Base-by-base conservation (phyloP, 2,329 filamentous ascomycete genomes). In the Xylaria sp. region DNA sequence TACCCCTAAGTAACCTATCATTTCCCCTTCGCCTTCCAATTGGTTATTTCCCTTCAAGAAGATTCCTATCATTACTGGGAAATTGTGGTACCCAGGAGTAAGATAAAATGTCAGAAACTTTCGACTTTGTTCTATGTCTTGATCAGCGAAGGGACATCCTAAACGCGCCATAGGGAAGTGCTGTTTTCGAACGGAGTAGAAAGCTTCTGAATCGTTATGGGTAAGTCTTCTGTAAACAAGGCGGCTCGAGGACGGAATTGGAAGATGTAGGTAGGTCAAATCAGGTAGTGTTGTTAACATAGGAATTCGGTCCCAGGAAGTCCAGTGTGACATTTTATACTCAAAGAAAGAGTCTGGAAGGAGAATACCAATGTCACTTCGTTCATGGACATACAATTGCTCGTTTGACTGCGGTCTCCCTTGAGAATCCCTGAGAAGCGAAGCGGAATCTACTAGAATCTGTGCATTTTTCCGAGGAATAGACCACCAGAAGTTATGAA, bases 401-500 rank as follows among this genome's bases (percentile, higher is more conserved):
- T 51, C 49, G 6, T 13, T 11, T n/a, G 29, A 5, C 4, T 33
- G 49, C 3, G 29, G 7, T 33, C 10, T 33, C 2, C 27, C 29
- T 13, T 33, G 49, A 7, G 49, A 51, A 51, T 51, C 29, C 13
- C 1, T 20, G 17, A 51, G 5, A 1, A 51, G 29, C 11, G 29
- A 33, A 5, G 15, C 10, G 5, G 49, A 1, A 11, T 51, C 17
- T 3, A 51, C 49, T 20, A 20, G 15, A 31, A 51, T 9, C 5
- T 33, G 17, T 20, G 49, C 15, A 10, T 33, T 11, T 20, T 51
- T 31, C 2, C 49, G 29, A 5, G 49, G 27, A 33, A 51, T 33
- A 51, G 49, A 51, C 49, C 27, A 51, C 49, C 29, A 51, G 27
- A 51, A 51, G 5, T 31, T n/a, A 5, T 51, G 27, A 13, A 33